A percentile compares a stretch with the other conserved stretches of the same genome.
Conservation (phyloP, 495 filamentous ascomycete genomes). For the Corynascus novoguineensis region DNA sequence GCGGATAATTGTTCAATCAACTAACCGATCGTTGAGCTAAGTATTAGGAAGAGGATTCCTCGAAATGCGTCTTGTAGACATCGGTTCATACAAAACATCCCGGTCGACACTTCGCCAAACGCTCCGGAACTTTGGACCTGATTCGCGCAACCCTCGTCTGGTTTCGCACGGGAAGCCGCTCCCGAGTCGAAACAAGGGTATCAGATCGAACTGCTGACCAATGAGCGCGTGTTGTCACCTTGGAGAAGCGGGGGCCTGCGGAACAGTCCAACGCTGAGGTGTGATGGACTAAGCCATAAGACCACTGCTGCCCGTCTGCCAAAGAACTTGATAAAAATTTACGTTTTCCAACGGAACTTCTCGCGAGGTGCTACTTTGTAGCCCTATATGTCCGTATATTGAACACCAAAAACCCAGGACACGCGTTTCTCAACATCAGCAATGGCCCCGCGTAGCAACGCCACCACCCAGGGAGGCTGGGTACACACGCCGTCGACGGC, state of each 20-base stretch:
- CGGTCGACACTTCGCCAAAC: not conserved
- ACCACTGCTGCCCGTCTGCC: too few species aligned
- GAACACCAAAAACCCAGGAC: too few species aligned
- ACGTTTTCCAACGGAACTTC: too few species aligned
- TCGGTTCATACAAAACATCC: too few species aligned
- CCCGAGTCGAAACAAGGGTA: not conserved
- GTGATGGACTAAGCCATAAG: too few species aligned
- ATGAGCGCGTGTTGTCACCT: not conserved
- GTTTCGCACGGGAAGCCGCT: not conserved
- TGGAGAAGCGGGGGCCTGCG: not conserved
- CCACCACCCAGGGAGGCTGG: constrained; percentile 38
- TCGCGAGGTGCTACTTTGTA: too few species aligned
- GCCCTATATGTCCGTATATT: too few species aligned
- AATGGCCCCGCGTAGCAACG: not conserved
- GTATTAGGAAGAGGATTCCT: too few species aligned
- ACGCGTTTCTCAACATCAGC: not conserved
- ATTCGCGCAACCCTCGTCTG: not conserved
- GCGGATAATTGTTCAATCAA: too few species aligned
- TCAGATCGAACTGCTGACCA: not conserved
- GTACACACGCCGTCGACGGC: constrained; percentile 62
- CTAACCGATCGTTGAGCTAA: too few species aligned
- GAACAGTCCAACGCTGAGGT: not conserved
- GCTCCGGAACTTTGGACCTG: not conserved
- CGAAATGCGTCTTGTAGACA: too few species aligned
- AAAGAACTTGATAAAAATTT: too few species aligned